phyloP scores from a whole-genome alignment of 768 basidiomycete species.

The Lentinula detonsa region DNA sequence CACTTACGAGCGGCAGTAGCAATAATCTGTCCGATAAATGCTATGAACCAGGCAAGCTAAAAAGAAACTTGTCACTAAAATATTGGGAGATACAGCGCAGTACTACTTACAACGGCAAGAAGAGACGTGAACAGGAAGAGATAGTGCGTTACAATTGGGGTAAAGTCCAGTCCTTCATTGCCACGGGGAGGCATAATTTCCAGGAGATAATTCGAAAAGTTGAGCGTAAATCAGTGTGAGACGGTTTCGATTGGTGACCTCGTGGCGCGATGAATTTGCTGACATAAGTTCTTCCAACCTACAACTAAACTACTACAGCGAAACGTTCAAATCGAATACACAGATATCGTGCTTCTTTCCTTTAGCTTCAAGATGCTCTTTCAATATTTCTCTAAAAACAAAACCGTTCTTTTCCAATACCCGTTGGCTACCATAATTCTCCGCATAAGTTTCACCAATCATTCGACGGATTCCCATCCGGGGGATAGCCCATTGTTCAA shows the following conservation, averaged over 20 bases:
- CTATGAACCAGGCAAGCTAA: slow-evolving; percentile 61
- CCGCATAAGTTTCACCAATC: slow-evolving; percentile 31
- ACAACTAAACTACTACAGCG: background rate
- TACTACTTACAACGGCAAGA: slow-evolving; percentile 60
- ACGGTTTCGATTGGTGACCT: background rate
- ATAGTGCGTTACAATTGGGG: slow-evolving; percentile 86
- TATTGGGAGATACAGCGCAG: background rate
- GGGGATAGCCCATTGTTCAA: slow-evolving; percentile 58
- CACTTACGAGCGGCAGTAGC: slow-evolving; percentile 46
- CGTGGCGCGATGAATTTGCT: background rate
- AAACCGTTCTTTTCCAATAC: slow-evolving; percentile 71
- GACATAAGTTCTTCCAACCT: background rate
- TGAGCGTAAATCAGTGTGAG: background rate
- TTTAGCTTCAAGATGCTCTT: slow-evolving; percentile 29
- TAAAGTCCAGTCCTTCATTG: slow-evolving; percentile 74
- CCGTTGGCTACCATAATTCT: slow-evolving; percentile 40
- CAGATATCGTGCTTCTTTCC: slow-evolving; percentile 30
- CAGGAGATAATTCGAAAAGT: slow-evolving; percentile 6
- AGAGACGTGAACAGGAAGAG: slow-evolving; percentile 86
- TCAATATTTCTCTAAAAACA: slow-evolving; percentile 27
- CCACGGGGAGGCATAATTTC: slow-evolving; percentile 46
- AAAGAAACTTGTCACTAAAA: slow-evolving; percentile 8
- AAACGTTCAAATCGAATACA: slow-evolving; percentile 25
- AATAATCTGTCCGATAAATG: slow-evolving; percentile 72
- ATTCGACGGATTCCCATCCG: slow-evolving; percentile 53